phyloP scores from a whole-genome alignment of 2,329 filamentous ascomycete species.

The Chalaropsis ovoidea region DNA sequence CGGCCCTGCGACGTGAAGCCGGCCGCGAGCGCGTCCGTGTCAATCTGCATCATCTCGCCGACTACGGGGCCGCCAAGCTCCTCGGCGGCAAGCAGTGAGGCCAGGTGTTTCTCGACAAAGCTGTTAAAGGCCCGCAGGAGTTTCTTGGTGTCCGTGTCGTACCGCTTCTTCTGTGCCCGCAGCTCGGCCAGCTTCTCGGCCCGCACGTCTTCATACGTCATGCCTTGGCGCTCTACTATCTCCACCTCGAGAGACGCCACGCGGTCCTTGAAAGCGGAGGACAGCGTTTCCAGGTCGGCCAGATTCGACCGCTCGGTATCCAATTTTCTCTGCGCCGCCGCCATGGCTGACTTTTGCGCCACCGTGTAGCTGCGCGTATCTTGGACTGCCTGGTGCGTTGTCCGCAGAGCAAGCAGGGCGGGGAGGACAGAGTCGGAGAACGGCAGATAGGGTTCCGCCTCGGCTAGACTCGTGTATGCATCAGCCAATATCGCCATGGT shows the following conservation, averaged over 20 bases:
- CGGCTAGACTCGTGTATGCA: conserved; percentile 55
- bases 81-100: conserved; percentile 69
- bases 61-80: conserved; percentile 75
- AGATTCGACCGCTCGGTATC: conserved; percentile 43
- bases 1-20: conserved; percentile 53
- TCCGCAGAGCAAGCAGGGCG: conserved; percentile 59
- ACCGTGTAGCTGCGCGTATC: conserved; percentile 53
- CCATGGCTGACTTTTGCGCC: conserved; percentile 36
- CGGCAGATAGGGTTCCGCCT: conserved; percentile 56
- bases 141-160: conserved; percentile 50
- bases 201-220: conserved; percentile 51
- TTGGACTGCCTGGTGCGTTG: conserved; percentile 52
- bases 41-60: conserved; percentile 58
- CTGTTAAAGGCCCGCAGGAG: conserved; percentile 55
- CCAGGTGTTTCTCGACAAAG: conserved; percentile 63
- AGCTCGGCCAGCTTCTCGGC: conserved; percentile 54
- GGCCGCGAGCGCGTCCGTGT: conserved; percentile 48
- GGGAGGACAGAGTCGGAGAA: conserved; percentile 57
- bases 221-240: conserved; percentile 46
- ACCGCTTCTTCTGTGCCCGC: conserved; percentile 46
- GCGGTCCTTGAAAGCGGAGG: conserved; percentile 44
- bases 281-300: conserved; percentile 47
- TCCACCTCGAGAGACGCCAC: conserved; percentile 50
- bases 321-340: conserved; percentile 39
- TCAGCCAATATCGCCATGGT: conserved; percentile 46